phyloP scores from a whole-genome alignment of 2,329 filamentous ascomycete species.

The Bertia moriformis region DNA sequence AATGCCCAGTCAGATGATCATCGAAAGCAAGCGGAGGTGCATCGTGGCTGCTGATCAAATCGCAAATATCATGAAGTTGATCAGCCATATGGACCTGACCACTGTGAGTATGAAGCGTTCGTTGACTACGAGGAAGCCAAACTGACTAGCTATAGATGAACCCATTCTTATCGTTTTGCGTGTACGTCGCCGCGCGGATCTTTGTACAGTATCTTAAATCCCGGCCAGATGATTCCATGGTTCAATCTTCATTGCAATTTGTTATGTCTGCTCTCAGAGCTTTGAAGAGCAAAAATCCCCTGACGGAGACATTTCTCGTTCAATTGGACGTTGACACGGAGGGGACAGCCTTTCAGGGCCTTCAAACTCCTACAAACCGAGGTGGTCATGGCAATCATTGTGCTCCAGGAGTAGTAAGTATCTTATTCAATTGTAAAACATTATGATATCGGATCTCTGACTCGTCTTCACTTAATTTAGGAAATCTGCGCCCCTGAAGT shows the following conservation, averaged over 20 bases:
- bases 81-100: conserved; percentile 39
- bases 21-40: conserved; percentile 52
- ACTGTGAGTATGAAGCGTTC: conserved; percentile 24
- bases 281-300: conserved; percentile 46
- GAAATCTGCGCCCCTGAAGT: too few relatives aligned
- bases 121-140: conserved; percentile 7
- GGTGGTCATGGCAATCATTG: too few relatives aligned
- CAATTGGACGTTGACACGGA: conserved; percentile 53
- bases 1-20: conserved; percentile 37
- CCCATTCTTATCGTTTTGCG: conserved; percentile 55
- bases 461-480: too few relatives aligned
- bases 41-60: conserved; percentile 55
- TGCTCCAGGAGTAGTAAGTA: too few relatives aligned
- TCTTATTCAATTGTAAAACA: too few relatives aligned
- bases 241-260: conserved; percentile 35
- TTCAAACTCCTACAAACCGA: too few relatives aligned
- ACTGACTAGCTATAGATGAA: conserved; percentile 35
- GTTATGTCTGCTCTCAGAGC: conserved; percentile 53
- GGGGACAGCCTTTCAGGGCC: not conserved
- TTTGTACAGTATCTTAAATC: conserved; percentile 58
- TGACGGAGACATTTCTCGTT: conserved; percentile 55
- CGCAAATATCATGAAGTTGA: conserved; percentile 52
- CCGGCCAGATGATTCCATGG: conserved; percentile 29
- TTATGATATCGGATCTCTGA: too few relatives aligned
- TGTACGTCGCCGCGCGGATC: conserved; percentile 57